Base-by-base conservation (phyloP, 495 filamentous ascomycete species). In the Penicillium riverlandense region DNA sequence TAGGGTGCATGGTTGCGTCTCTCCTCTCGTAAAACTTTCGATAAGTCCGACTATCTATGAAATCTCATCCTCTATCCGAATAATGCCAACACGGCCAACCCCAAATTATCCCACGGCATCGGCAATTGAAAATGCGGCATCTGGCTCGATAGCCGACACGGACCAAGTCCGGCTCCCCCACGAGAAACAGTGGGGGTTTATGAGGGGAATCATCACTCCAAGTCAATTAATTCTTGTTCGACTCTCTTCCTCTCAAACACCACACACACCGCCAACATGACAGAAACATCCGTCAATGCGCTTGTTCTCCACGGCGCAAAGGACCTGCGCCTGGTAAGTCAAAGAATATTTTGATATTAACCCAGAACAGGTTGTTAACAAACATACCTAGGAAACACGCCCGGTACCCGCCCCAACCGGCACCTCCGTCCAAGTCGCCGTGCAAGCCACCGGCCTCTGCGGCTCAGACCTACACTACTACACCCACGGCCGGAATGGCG, bases 381-480 rank as follows among this genome's bases (percentile, higher is more conserved):
- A 22, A 22, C 4, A 22, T 4, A 0, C 29, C 37, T 50, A 76
- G 73, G 70, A 75, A 61, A 58, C 68, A 48, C 49, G 57, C 41
- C 27, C 56, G 2, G 60, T 77, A 33, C 30, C 63, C 29, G 53
- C 64, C 6, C 77, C 77, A 9, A 48, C 50, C 11, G 66, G 62
- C 44, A 72, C 68, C 11, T 82, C 90, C 52, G 75, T 90, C 40
- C 87, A 90, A 68, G 73, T 90, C 52, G 73, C 80, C 52, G 71
- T 90, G 54, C 77, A 76, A 58, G 79, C 83, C 14, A 90, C 86
- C 1, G 85, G 85, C 29, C 79, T 92, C 59, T 90, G 86, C 62
- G 87, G 87, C 50, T 89, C 85, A 3, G 87, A 92, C 66, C 77
- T 90, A 6, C 84, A 85, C 55, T 92, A 92, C 71, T 92, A 88